Percentiles rank a stretch among this genome's conserved stretches.
Conservation (phyloP, 495 filamentous ascomycete species). For the Platismatia glauca region DNA sequence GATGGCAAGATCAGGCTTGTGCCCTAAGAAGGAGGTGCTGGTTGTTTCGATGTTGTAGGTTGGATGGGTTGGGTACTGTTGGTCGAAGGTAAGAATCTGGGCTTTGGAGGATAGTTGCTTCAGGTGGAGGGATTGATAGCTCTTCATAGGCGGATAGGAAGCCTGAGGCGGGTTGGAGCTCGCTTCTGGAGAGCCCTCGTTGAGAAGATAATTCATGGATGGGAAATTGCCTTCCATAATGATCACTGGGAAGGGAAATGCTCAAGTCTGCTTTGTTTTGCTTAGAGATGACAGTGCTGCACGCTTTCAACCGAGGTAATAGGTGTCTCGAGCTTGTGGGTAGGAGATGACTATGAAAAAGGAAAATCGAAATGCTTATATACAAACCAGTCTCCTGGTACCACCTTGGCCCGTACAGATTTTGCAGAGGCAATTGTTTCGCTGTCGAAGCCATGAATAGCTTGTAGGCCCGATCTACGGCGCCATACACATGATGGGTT, state of each 20-base stretch:
- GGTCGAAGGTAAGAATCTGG: background rate
- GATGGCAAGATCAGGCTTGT: constrained; percentile 6
- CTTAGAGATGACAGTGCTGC: background rate
- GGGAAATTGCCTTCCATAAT: background rate
- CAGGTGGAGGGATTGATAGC: background rate
- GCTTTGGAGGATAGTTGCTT: background rate
- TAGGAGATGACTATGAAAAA: background rate
- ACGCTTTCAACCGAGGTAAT: background rate
- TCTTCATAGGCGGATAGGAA: background rate
- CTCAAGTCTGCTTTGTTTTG: background rate
- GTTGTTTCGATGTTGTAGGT: constrained; percentile 1
- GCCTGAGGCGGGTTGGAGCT: background rate
- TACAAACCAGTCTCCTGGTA: constrained; percentile 2
- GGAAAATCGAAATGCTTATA: background rate
- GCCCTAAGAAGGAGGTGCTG: background rate
- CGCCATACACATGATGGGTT: background rate
- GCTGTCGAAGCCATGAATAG: background rate
- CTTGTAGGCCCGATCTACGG: background rate
- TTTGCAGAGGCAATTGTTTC: background rate
- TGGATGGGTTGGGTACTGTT: background rate
- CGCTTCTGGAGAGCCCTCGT: background rate
- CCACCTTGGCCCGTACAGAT: background rate
- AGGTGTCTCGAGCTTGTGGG: background rate
- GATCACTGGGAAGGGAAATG: background rate
- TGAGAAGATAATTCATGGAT: background rate